Evolutionary conservation across 1,139 yeast genomes (phyloP).

Genomic region (Nakaseomyces uthaithaninus): DNA sequence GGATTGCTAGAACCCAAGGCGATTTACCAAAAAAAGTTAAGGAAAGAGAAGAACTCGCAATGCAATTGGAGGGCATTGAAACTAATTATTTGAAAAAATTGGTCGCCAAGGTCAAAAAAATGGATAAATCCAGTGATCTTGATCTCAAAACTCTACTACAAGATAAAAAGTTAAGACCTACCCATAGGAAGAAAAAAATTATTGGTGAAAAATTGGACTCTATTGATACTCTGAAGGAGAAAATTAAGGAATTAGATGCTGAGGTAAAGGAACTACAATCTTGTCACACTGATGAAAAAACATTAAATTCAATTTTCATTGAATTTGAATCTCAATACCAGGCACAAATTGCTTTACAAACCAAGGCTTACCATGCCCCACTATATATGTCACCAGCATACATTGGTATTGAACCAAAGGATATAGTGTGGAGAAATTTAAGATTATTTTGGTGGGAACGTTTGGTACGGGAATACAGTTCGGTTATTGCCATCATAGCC

Average conservation of each 20-base stretch:
- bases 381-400: constrained; percentile 36
- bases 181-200: constrained; percentile 56
- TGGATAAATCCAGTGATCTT: constrained; percentile 37
- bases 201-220: constrained; percentile 29
- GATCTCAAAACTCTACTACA: constrained; percentile 39
- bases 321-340: constrained; percentile 63
- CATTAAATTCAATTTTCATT: constrained; percentile 52
- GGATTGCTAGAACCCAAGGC: constrained; percentile 56
- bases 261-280: constrained; percentile 23
- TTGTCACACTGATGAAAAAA: constrained; percentile 39
- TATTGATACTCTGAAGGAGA: constrained; percentile 36
- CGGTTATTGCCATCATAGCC: constrained; percentile 47
- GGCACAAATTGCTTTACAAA: constrained; percentile 58
- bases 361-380: constrained; percentile 36
- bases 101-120: constrained; percentile 44
- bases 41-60: constrained; percentile 48
- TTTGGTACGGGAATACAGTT: constrained; percentile 41
- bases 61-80: constrained; percentile 53
- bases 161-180: constrained; percentile 46
- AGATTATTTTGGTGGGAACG: constrained; percentile 53
- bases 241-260: constrained; percentile 1
- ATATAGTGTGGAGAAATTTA: constrained; percentile 58
- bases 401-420: constrained; percentile 59
- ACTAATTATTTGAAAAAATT: constrained; percentile 52
- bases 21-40: constrained; percentile 45